These are phyloP conservation scores for Ophiostoma montium DNA, from an alignment of 2,329 filamentous ascomycete species.

Conservation along the genomic window DNA sequence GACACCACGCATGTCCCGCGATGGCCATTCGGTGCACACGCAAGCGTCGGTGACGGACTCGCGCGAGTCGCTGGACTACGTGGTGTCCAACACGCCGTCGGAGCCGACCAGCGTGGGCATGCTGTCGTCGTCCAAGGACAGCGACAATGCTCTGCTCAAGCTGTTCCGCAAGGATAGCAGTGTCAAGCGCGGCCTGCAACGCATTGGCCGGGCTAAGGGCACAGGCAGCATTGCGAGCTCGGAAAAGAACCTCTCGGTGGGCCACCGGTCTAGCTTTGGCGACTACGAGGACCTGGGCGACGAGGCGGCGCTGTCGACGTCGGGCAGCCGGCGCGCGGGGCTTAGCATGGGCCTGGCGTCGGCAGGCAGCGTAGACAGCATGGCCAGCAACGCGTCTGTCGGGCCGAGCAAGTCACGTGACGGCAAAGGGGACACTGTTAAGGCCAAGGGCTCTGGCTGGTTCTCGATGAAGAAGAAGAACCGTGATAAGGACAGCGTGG, in stretches of 20 bases:
- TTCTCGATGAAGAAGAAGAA: constrained; percentile 48
- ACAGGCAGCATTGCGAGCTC: constrained; percentile 42
- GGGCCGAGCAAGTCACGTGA: constrained; percentile 31
- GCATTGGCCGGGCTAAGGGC: constrained; percentile 32
- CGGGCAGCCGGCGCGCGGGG: constrained; percentile 8
- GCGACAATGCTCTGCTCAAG: constrained; percentile 43
- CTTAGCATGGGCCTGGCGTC: constrained; percentile 17
- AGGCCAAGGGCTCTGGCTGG: constrained; percentile 29
- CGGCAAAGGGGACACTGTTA: constrained; percentile 20
- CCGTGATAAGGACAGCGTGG: constrained; percentile 42
- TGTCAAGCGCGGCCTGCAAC: constrained; percentile 48
- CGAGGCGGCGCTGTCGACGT: constrained; percentile 17
- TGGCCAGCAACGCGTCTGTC: constrained; percentile 37
- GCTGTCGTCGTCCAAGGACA: constrained; percentile 27
- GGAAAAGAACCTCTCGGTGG: constrained; percentile 40
- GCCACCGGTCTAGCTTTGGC: constrained; percentile 41
- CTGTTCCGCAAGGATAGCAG: constrained; percentile 56
- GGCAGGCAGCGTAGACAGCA: background rate
- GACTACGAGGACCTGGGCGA: constrained; percentile 40
- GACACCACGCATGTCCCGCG: constrained; percentile 40
- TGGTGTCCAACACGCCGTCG: constrained; percentile 41
- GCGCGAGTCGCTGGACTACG: constrained; percentile 42
- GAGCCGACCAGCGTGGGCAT: constrained; percentile 29
- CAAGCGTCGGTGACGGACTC: constrained; percentile 46
- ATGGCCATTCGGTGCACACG: constrained; percentile 42